phyloP scores from a whole-genome alignment of 129 eudicot genomes.

The Rutidosis leptorrhynchoides region DNA sequence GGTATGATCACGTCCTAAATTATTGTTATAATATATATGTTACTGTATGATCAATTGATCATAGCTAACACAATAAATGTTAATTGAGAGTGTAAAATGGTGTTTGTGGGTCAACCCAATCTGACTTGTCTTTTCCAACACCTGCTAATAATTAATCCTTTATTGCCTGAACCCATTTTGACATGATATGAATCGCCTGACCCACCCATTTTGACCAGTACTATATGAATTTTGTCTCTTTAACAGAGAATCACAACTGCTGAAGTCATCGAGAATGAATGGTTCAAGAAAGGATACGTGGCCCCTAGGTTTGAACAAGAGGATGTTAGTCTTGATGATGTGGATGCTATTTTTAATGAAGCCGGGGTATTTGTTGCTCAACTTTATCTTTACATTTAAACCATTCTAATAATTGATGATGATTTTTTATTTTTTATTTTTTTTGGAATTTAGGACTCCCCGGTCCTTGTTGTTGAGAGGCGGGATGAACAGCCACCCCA shows the following conservation, averaged over 20 bases:
- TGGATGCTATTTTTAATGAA: conserved; percentile 75
- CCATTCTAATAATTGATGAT: conserved; percentile 10
- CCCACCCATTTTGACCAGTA: conserved; percentile 1
- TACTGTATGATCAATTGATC: not conserved
- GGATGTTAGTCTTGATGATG: conserved; percentile 77
- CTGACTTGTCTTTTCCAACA: not conserved
- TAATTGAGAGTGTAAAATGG: not conserved
- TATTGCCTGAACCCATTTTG: not conserved
- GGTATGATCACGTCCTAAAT: conserved; percentile 39
- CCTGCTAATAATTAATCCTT: not conserved
- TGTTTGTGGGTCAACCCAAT: not conserved
- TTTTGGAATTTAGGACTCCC: conserved; percentile 49
- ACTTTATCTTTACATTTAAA: not conserved
- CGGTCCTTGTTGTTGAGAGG: conserved; percentile 77
- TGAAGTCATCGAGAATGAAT: conserved; percentile 87
- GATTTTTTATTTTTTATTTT: not conserved
- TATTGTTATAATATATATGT: too few relatives aligned
- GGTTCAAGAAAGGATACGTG: conserved; percentile 96
- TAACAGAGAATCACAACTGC: conserved; percentile 74
- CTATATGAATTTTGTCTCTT: conserved; percentile 12
- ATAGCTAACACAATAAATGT: not conserved
- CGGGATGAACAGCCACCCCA: conserved; percentile 62
- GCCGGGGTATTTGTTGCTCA: conserved; percentile 41
- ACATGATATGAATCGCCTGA: too few relatives aligned
- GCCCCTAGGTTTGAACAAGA: conserved; percentile 75